phyloP scores from a whole-genome alignment of 2,329 filamentous ascomycete species.

The Fusarium subtropicale region DNA sequence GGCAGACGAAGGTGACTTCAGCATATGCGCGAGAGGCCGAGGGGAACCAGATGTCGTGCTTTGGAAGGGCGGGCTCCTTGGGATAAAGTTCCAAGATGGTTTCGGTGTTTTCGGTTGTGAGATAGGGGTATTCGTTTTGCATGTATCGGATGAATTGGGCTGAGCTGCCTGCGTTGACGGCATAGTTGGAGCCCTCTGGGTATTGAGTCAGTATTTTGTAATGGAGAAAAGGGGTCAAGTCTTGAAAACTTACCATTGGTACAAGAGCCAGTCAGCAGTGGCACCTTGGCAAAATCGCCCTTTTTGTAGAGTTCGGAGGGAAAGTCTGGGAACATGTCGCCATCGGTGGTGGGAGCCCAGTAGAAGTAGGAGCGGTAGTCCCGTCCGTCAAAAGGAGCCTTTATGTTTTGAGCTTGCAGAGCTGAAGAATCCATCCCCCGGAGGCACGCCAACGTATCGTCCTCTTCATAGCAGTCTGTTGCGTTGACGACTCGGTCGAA shows the following conservation, averaged over 20 bases:
- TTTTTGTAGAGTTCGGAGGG: slow-evolving; percentile 56
- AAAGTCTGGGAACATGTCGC: slow-evolving; percentile 57
- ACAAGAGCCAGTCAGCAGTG: slow-evolving; percentile 58
- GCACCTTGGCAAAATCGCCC: slow-evolving; percentile 58
- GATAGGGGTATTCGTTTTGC: slow-evolving; percentile 60
- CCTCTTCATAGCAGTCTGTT: slow-evolving; percentile 52
- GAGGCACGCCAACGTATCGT: slow-evolving; percentile 57
- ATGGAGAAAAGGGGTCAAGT: background rate
- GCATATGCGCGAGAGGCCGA: slow-evolving; percentile 57
- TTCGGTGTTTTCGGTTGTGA: slow-evolving; percentile 52
- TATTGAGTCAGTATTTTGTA: slow-evolving; percentile 13
- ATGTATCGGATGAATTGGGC: slow-evolving; percentile 56
- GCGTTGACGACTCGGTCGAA: slow-evolving; percentile 54
- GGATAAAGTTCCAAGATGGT: slow-evolving; percentile 57
- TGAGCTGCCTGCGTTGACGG: slow-evolving; percentile 51
- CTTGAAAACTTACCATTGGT: slow-evolving; percentile 54
- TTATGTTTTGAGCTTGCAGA: slow-evolving; percentile 57
- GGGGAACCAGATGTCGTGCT: slow-evolving; percentile 59
- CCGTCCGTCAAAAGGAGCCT: slow-evolving; percentile 55
- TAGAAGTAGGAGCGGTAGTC: slow-evolving; percentile 57
- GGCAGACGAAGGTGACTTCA: slow-evolving; percentile 60
- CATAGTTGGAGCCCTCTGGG: slow-evolving; percentile 61
- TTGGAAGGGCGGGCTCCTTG: slow-evolving; percentile 49
- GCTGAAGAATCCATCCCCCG: slow-evolving; percentile 50
- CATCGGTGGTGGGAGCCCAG: slow-evolving; percentile 64